Percentiles rank a stretch among this genome's conserved stretches.
Conservation (phyloP, 2,329 filamentous ascomycete species). For the Apiospora aurea region DNA sequence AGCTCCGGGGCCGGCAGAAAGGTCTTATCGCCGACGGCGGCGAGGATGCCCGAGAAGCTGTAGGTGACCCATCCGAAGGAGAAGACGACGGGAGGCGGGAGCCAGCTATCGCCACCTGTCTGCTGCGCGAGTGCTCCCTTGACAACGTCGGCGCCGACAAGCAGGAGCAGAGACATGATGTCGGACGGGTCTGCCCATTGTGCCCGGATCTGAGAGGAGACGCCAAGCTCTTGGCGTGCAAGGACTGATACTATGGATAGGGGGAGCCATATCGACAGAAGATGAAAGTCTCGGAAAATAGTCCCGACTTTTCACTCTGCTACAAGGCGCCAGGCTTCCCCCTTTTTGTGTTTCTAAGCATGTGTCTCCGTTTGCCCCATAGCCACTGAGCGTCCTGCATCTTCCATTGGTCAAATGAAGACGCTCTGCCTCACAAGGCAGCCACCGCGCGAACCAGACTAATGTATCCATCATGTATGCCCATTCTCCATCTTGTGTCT, state of each 20-base stretch:
- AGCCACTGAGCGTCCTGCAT: too few species aligned
- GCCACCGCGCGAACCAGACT: too few species aligned
- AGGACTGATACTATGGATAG: neutral
- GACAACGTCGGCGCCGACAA: slow-evolving; percentile 30
- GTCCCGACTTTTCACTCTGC: too few species aligned
- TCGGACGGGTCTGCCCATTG: slow-evolving; percentile 33
- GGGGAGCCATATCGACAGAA: neutral
- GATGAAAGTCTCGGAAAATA: neutral
- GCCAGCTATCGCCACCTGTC: neutral
- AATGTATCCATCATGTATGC: too few species aligned
- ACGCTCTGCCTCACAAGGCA: too few species aligned
- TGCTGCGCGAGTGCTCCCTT: neutral
- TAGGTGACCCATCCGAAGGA: slow-evolving; percentile 14
- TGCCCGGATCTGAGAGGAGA: neutral
- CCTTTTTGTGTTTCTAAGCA: too few species aligned
- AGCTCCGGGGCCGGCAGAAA: neutral
- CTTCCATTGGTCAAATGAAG: too few species aligned
- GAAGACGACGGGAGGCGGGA: neutral
- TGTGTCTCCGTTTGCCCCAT: too few species aligned
- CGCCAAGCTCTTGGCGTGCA: neutral
- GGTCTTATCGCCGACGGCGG: neutral
- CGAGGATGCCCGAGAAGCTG: neutral
- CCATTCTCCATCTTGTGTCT: too few species aligned
- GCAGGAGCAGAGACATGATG: slow-evolving; percentile 32
- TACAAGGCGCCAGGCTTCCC: too few species aligned